Evolutionary conservation across 2,329 filamentous ascomycete species (phyloP).

Genomic region (Arthrobotrys pseudoclavata): DNA sequence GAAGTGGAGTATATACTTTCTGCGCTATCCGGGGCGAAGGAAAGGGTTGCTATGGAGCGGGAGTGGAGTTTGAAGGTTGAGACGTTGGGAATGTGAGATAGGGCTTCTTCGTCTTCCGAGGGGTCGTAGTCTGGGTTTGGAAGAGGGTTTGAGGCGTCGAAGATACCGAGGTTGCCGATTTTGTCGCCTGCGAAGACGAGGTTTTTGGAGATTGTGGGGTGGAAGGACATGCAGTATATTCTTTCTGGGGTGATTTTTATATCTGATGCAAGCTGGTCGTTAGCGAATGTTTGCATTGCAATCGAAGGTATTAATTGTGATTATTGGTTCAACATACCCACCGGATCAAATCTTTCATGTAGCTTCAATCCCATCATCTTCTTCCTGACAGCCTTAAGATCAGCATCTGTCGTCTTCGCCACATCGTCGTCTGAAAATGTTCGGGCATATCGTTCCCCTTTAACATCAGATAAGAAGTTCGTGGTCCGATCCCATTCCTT

Average conservation of each 20-base stretch:
- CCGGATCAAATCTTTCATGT: slow-evolving; percentile 87
- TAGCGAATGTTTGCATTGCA: not conserved
- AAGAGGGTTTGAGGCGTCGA: slow-evolving; percentile 74
- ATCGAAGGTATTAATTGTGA: not conserved
- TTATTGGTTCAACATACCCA: slow-evolving; percentile 70
- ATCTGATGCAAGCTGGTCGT: slow-evolving; percentile 69
- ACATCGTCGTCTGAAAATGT: slow-evolving; percentile 90
- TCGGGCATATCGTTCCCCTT: slow-evolving; percentile 81
- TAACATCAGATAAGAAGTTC: slow-evolving; percentile 71
- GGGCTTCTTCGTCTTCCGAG: slow-evolving; percentile 75
- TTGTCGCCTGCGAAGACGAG: slow-evolving; percentile 96
- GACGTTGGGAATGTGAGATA: slow-evolving; percentile 76
- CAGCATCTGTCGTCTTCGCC: slow-evolving; percentile 81
- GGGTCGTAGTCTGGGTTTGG: slow-evolving; percentile 69
- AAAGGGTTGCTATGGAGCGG: slow-evolving; percentile 86
- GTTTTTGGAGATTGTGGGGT: slow-evolving; percentile 86
- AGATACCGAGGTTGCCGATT: slow-evolving; percentile 82
- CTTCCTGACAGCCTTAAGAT: slow-evolving; percentile 78
- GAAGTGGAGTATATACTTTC: slow-evolving; percentile 86
- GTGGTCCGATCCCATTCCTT: slow-evolving; percentile 79
- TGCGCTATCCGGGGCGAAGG: slow-evolving; percentile 79
- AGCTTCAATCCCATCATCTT: slow-evolving; percentile 82
- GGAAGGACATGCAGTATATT: slow-evolving; percentile 88
- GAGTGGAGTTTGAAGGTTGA: slow-evolving; percentile 91
- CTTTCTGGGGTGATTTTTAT: slow-evolving; percentile 93